Base-by-base conservation (phyloP, 192 early-diverging fungal species). In the Backusella liffmaniae region DNA sequence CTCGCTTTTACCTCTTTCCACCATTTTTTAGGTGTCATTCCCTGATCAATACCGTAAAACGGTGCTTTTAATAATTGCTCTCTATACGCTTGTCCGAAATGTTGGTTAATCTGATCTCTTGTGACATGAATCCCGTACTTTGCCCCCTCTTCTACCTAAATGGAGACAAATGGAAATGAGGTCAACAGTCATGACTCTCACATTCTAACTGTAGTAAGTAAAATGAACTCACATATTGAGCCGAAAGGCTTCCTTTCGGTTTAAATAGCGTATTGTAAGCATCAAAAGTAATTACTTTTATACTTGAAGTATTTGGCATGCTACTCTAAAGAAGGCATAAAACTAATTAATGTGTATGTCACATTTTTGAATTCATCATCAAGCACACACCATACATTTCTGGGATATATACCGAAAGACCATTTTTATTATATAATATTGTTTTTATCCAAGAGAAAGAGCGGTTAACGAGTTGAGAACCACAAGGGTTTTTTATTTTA, bases 261-360 rank as follows among this genome's bases (percentile, higher is more conserved):
- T 79, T 86, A 73, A 88, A 91, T 23, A 90, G 74, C 1, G 90
- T 91, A 41, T 90, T 83, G 56, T 84, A 91, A 41, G 89, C 85
- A 70, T 91, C 90, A 67, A 91, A 91, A 21, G 90, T 91, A 29
- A 91, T 84, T n/a, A 91, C 73, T 35, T 75, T 49, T 32, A 80
- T 80, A 66, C 67, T 73, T 5, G 75, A 66, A 29, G 75, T 65
- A n/a, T 71, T 70, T 39, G 41, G 36, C 36, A 36, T 35, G 8
- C 18, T 67, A 16, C 29, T 67, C 32, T 67, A n/a, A n/a, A 39
- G n/a, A 39, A 23, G 34, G 1, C 1, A 67, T n/a, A 37, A 21
- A 32, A 68, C 6, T 15, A 66, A 35, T 32, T 16, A 66, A 66
- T 5, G 32, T 3, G 18, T 39, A 39, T 39, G 12, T 39, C 37